Conservation (phyloP, 495 filamentous ascomycete genomes). For the Aspergillus olivimuriae region DNA sequence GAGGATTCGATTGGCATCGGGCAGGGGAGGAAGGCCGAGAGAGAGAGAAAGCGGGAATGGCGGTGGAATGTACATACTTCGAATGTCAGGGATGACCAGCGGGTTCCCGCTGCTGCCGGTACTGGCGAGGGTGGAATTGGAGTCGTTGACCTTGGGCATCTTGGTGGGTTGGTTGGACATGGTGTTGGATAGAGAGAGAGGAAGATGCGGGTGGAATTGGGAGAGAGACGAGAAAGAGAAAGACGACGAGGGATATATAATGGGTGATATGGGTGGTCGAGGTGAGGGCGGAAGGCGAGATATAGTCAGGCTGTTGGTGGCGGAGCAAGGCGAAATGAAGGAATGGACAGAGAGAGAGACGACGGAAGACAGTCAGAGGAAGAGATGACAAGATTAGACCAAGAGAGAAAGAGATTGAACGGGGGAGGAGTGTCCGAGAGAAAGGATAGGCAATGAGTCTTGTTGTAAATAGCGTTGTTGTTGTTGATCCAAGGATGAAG, state of each 20-base stretch:
- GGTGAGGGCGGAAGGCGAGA: too few relatives aligned
- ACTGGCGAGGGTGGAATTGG: slow-evolving; percentile 40
- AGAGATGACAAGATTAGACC: not conserved
- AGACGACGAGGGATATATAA: not conserved
- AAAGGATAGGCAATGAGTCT: too few relatives aligned
- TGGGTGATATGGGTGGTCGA: too few relatives aligned
- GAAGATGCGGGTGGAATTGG: not conserved
- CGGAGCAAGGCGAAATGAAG: slow-evolving; percentile 12
- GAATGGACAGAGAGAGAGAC: not conserved
- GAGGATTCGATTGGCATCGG: not conserved
- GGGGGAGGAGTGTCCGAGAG: too few relatives aligned
- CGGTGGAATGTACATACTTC: slow-evolving; percentile 22
- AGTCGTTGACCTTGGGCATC: slow-evolving; percentile 43
- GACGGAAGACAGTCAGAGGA: too few relatives aligned
- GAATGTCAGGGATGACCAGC: slow-evolving; percentile 29
- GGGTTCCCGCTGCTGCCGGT: slow-evolving; percentile 33
- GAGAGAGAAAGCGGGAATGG: not conserved
- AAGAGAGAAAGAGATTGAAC: not conserved
- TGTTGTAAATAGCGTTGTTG: too few relatives aligned
- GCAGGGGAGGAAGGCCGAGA: slow-evolving; percentile 1
- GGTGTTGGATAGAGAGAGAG: slow-evolving; percentile 2
- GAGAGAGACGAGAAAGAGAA: not conserved
- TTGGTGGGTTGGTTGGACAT: slow-evolving; percentile 12
- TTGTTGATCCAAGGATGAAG: not conserved
- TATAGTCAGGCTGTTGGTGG: too few relatives aligned